Conservation (phyloP, 2,329 filamentous ascomycete species). For the Fusarium vanettenii region DNA sequence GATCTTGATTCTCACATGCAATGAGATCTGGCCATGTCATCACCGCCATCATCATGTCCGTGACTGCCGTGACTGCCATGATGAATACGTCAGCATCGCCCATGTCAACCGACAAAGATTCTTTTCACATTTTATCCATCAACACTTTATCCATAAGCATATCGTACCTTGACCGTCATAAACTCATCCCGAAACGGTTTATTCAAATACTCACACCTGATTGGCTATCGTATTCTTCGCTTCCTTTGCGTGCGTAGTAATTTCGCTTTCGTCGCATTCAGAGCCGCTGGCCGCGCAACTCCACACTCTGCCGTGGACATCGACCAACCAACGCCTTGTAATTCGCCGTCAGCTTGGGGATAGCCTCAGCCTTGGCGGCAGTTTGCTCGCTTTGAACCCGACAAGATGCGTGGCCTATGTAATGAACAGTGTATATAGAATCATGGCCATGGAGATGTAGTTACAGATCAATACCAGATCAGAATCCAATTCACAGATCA, state of each 20-base stretch:
- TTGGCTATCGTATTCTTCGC: constrained; percentile 24
- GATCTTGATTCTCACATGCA: constrained; percentile 7
- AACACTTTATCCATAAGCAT: not conserved
- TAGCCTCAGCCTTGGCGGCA: not conserved
- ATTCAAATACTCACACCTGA: not conserved
- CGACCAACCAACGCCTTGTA: constrained; percentile 15
- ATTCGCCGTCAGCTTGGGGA: not conserved
- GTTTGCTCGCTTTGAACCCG: constrained; percentile 34
- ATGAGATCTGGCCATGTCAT: not conserved
- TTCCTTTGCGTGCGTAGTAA: constrained; percentile 1
- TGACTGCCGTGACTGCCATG: not conserved
- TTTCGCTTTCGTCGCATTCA: constrained; percentile 35
- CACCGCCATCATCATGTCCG: not conserved
- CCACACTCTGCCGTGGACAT: not conserved
- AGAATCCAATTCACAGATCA: not conserved
- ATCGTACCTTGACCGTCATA: not conserved
- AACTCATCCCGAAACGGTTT: not conserved
- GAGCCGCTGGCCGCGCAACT: not conserved
- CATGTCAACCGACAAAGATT: not conserved
- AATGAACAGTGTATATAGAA: constrained; percentile 8
- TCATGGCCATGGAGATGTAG: not conserved
- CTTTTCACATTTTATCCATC: not conserved
- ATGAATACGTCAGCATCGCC: not conserved
- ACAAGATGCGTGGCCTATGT: constrained; percentile 13
- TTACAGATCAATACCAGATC: not conserved